phyloP scores from a whole-genome alignment of 2,329 filamentous ascomycete genomes.

The Colletotrichum chlorophyti region DNA sequence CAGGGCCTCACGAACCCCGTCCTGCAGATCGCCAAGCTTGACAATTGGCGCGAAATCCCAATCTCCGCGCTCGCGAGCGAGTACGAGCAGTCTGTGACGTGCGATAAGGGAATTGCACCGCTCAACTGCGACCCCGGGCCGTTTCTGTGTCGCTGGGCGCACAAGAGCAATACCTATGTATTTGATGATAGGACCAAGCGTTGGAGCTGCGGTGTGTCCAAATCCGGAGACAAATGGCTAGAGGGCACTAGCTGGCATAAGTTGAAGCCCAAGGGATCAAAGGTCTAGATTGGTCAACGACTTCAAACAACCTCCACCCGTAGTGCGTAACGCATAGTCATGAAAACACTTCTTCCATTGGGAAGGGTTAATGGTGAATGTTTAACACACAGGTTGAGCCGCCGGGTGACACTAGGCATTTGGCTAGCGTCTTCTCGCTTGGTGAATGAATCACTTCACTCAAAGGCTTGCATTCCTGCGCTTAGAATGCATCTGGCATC shows the following conservation, averaged over 20 bases:
- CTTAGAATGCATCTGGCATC: no score
- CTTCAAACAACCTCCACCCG: no score
- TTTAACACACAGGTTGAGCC: no score
- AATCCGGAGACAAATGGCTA: neutral
- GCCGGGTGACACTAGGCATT: no score
- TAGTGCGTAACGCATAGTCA: no score
- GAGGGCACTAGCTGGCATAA: neutral
- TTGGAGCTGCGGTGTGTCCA: neutral
- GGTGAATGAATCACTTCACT: no score
- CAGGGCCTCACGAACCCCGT: neutral
- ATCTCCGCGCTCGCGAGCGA: no score
- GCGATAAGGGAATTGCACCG: neutral
- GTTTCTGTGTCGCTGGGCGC: neutral
- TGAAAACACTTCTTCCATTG: no score
- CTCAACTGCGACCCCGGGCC: neutral
- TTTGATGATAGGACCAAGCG: neutral
- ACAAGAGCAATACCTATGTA: neutral
- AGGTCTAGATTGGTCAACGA: neutral
- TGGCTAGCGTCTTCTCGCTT: no score
- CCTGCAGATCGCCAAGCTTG: neutral
- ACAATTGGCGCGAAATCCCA: neutral
- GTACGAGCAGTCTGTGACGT: no score
- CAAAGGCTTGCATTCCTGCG: no score
- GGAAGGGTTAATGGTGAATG: no score
- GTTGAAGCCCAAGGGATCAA: neutral